Evolutionary conservation across 1,139 yeast genomes (phyloP), one percentile per base, ranked within the genome.

Genomic region (Suhomyces bribrorum): DNA sequence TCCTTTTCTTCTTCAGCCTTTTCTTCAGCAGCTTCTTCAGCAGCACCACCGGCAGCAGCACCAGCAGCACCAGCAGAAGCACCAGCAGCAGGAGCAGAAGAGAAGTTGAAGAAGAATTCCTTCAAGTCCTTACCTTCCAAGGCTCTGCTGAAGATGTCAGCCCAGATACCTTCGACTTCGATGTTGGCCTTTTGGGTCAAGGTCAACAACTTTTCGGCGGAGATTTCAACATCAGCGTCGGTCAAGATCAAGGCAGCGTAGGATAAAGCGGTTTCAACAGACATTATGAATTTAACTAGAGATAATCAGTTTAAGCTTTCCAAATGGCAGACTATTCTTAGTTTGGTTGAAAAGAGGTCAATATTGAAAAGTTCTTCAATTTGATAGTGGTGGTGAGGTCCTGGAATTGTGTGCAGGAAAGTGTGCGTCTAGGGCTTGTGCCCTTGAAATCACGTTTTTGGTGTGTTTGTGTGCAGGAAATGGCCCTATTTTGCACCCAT

Each of bases 221-320:
- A 73, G 83, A 90, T 81, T 74, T 88, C 97, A 68, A 88, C 78
- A 66, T 89, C 97, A 63, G 96, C 87, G 75, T 90, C 97, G 59
- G 97, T 96, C 75, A 90, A 81, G 80, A 90, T 89, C 75, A 90
- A 86, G 70, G 98, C 94, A 72, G 97, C 97, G 78, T 82, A 82
- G 54, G 88, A 81, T 62, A 81, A 79, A 61, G 86, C 80, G 56
- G 86, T 74, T 69, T 72, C 77, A 57, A 67, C 60, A 54, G 82
- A 76, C 81, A 75, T 75, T 54, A 46, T 64, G 38, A 32, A 35
- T 41, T 40, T 41, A 52, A 53, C 60, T 56, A 56, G 60, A 56
- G 50, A 53, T 54, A 56, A 56, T 56, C 60, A 47, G 52, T 50
- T 50, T 49, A 50, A 47, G 53, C 52, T 45, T 45, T 48, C 49